Percentiles rank a stretch among this genome's conserved stretches.
Evolutionary conservation across 2,329 filamentous ascomycete genomes (phyloP).

Genomic region (Claviceps capensis): DNA sequence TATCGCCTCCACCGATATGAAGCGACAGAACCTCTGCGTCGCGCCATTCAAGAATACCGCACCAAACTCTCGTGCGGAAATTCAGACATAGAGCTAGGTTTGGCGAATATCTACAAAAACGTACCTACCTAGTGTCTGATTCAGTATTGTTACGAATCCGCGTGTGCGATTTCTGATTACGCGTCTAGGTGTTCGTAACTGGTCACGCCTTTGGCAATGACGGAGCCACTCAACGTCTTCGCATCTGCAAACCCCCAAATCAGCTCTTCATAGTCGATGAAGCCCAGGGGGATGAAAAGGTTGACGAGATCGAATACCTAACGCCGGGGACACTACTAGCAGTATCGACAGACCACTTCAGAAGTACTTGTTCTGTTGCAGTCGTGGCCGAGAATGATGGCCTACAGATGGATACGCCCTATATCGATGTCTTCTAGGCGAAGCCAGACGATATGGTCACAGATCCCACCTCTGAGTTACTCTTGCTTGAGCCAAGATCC

Average conservation of each 20-base stretch:
- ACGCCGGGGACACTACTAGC: conserved; percentile 39
- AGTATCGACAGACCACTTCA: conserved; percentile 48
- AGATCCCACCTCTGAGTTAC: conserved; percentile 53
- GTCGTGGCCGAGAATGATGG: conserved; percentile 58
- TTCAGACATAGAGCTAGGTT: conserved; percentile 36
- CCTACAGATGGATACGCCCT: conserved; percentile 15
- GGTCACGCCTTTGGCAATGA: conserved; percentile 49
- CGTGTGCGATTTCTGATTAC: not conserved
- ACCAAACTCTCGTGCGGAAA: not conserved
- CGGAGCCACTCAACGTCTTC: conserved; percentile 32
- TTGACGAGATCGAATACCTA: conserved; percentile 33
- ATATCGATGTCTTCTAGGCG: conserved; percentile 62
- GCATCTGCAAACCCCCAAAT: conserved; percentile 58
- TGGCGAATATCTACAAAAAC: conserved; percentile 51
- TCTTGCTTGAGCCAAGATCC: conserved; percentile 65
- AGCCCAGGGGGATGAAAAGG: conserved; percentile 40
- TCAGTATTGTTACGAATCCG: not conserved
- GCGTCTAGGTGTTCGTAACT: conserved; percentile 46
- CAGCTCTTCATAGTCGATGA: conserved; percentile 32
- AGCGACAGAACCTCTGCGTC: conserved; percentile 52
- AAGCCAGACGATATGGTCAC: conserved; percentile 44
- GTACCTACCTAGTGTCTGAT: conserved; percentile 26
- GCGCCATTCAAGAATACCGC: conserved; percentile 46
- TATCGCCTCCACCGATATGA: conserved; percentile 69
- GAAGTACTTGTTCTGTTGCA: conserved; percentile 52